Evolutionary conservation across 2,329 filamentous ascomycete genomes (phyloP).

Genomic region (Penicillium sp.): DNA sequence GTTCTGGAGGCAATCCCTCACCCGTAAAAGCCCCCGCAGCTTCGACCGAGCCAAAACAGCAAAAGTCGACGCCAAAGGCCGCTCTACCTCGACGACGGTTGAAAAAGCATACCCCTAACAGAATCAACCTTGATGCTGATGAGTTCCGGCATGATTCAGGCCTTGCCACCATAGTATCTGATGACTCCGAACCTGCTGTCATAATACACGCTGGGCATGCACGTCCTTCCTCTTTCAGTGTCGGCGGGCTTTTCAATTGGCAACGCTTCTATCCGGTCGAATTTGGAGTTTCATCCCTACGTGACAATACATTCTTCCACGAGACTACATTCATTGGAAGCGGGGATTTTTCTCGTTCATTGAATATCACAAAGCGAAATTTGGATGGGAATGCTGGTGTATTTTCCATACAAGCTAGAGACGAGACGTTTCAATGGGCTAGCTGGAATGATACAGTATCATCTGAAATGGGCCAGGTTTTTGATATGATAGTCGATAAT

Average conservation of each 20-base stretch:
- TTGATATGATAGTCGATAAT: conserved; percentile 33
- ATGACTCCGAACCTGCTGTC: conserved; percentile 13
- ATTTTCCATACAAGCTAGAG: conserved; percentile 39
- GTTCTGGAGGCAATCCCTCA: not conserved
- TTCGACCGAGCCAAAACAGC: not conserved
- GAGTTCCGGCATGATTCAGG: conserved; percentile 44
- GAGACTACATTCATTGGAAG: conserved; percentile 58
- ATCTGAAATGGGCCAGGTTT: conserved; percentile 44
- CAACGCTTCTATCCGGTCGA: conserved; percentile 52
- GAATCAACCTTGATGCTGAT: conserved; percentile 48
- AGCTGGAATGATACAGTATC: conserved; percentile 58
- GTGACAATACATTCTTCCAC: conserved; percentile 56
- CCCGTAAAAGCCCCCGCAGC: conserved; percentile 1
- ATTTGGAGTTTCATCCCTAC: conserved; percentile 54
- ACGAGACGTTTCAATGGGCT: conserved; percentile 47
- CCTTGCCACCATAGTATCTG: conserved; percentile 29
- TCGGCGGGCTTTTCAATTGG: conserved; percentile 49
- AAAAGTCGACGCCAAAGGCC: not conserved
- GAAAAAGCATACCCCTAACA: conserved; percentile 44
- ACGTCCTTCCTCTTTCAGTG: conserved; percentile 23
- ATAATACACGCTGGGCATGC: not conserved
- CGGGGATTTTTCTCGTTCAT: conserved; percentile 51
- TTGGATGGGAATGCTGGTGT: conserved; percentile 45
- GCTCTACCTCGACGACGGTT: conserved; percentile 20
- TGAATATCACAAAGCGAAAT: conserved; percentile 43